Evolutionary conservation across 1,284 basidiomycete genomes (phyloP).

Genomic region (Cutaneotrichosporon dermatis): DNA sequence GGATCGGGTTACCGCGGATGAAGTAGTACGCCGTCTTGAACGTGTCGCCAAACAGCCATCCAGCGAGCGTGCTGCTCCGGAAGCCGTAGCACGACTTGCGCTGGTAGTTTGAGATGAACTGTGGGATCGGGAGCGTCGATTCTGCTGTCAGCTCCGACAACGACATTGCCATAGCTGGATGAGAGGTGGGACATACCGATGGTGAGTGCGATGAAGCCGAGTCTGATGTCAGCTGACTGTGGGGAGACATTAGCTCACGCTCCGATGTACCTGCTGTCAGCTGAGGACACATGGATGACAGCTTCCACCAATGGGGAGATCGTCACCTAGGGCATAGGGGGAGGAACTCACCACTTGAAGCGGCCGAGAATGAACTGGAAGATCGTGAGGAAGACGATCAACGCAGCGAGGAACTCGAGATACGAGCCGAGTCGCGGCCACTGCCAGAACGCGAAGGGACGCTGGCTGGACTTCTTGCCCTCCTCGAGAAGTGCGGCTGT

Average conservation of each 20-base stretch:
- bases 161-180: too few species aligned
- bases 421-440: conserved; percentile 51
- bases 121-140: conserved; percentile 54
- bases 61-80: conserved; percentile 49
- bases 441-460: conserved; percentile 51
- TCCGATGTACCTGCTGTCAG: conserved; percentile 39
- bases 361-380: conserved; percentile 40
- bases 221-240: conserved; percentile 27
- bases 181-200: conserved; percentile 45
- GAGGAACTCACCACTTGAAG: conserved; percentile 36
- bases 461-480: not conserved
- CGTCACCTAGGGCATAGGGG: too few species aligned
- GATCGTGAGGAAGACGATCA: conserved; percentile 47
- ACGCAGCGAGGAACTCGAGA: conserved; percentile 51
- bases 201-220: conserved; percentile 53
- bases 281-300: not conserved
- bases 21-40: conserved; percentile 53
- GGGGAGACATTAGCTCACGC: conserved; percentile 23
- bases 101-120: conserved; percentile 52
- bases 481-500: not conserved
- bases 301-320: too few species aligned
- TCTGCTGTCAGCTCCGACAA: conserved; percentile 29
- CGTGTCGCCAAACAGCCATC: conserved; percentile 49
- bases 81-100: conserved; percentile 53
- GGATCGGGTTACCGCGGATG: conserved; percentile 48